Evolutionary conservation across 768 basidiomycete species (phyloP).

Genomic region (Termitomyces sp.): DNA sequence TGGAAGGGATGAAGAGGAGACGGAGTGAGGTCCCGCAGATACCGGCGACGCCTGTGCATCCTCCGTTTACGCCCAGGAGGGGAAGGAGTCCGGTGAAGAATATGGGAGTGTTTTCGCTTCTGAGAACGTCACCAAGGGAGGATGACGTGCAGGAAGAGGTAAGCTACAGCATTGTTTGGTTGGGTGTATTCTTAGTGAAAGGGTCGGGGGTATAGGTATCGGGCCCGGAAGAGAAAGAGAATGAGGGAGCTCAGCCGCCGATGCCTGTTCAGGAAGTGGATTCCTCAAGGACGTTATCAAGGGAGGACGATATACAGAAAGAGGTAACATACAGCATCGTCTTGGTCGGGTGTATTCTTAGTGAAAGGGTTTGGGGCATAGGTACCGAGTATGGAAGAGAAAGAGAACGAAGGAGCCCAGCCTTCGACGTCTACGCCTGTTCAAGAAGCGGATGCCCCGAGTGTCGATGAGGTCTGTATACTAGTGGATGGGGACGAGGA

Average conservation of each 20-base stretch:
- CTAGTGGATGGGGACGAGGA: background rate
- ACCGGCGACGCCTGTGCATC: conserved; percentile 1
- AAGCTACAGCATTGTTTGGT: background rate
- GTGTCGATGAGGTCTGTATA: background rate
- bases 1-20: conserved; percentile 41
- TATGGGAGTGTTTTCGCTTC: background rate
- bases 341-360: too few relatives aligned
- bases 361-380: background rate
- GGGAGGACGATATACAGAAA: background rate
- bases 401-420: background rate
- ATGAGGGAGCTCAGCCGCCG: background rate
- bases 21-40: conserved; percentile 24
- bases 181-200: background rate
- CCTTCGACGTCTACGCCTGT: background rate
- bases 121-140: background rate
- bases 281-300: background rate
- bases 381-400: background rate
- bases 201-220: background rate
- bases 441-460: background rate
- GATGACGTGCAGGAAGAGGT: background rate
- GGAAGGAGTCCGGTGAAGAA: background rate
- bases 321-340: background rate
- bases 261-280: background rate
- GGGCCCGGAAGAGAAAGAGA: background rate
- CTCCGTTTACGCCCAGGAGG: background rate